Evolutionary conservation across 108 stramenopile species (phyloP).

Genomic region (Nitzschia inconspicua): DNA sequence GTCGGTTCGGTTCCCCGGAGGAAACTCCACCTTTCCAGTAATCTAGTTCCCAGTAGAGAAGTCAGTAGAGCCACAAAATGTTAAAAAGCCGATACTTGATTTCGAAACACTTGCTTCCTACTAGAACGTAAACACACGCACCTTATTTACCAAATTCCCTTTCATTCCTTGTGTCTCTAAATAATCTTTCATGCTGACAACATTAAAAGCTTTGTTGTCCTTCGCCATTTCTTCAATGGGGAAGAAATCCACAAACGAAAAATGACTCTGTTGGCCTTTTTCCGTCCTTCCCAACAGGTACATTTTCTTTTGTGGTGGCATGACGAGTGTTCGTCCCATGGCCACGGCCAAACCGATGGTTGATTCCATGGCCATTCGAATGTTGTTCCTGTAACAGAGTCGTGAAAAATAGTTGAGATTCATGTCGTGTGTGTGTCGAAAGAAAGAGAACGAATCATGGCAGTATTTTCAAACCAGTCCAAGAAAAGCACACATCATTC

Average conservation of each 20-base stretch:
- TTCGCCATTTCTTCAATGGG: constrained; percentile 48
- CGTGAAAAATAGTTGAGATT: too few species aligned
- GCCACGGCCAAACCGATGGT: constrained; percentile 72
- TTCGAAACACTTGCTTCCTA: too few species aligned
- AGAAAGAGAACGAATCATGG: too few species aligned
- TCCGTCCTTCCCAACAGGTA: constrained; percentile 42
- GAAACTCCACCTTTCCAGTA: constrained; percentile 51
- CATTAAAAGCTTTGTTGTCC: constrained; percentile 57
- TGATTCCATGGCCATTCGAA: constrained; percentile 83
- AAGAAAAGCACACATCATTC: too few species aligned
- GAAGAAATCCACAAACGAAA: constrained; percentile 57
- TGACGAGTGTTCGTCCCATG: constrained; percentile 81
- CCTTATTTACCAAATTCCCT: constrained; percentile 38
- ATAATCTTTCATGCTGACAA: constrained; percentile 82
- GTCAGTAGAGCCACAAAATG: too few species aligned
- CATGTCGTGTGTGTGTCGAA: too few species aligned
- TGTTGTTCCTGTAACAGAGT: constrained; percentile 8
- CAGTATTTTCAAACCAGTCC: too few species aligned
- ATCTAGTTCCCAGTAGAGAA: too few species aligned
- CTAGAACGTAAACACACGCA: neutral
- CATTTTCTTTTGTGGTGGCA: constrained; percentile 44
- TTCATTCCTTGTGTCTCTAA: constrained; percentile 50
- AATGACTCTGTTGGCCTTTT: neutral
- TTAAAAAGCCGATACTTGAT: too few species aligned
- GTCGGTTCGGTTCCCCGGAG: constrained; percentile 70